These are phyloP conservation scores for Graphilbum fragrans DNA, from an alignment of 2,329 filamentous ascomycete species.

Conservation along the genomic window DNA sequence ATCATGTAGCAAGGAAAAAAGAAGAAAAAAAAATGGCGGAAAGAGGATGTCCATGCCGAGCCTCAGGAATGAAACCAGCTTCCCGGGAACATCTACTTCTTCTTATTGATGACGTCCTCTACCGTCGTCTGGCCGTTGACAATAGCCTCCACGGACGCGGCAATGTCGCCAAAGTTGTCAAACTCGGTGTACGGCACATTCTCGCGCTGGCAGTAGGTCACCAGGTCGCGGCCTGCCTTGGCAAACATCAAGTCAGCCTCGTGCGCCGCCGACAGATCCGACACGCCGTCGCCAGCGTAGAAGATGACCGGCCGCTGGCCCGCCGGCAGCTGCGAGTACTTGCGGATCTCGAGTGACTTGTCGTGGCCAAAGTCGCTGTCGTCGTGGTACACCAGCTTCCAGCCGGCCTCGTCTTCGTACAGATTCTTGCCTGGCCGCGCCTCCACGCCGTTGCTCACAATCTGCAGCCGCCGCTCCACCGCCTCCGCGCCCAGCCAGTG, in stretches of 20 bases:
- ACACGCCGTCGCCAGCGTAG: conserved; percentile 91
- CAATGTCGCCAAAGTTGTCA: conserved; percentile 34
- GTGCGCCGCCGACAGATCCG: conserved; percentile 79
- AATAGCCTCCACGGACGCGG: conserved; percentile 9
- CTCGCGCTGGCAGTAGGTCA: conserved; percentile 12
- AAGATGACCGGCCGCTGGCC: conserved; percentile 68
- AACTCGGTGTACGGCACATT: conserved; percentile 48
- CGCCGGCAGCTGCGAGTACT: conserved; percentile 64
- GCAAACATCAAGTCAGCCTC: conserved; percentile 92
- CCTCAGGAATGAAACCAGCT: too few relatives aligned
- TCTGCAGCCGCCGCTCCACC: conserved; percentile 60
- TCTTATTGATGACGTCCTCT: conserved; percentile 4
- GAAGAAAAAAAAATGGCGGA: not conserved
- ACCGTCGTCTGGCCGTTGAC: conserved; percentile 11
- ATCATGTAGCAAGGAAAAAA: not conserved
- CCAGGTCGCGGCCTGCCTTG: conserved; percentile 58
- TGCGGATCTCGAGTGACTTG: conserved; percentile 83
- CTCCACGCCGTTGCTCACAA: conserved; percentile 76
- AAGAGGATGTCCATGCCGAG: too few relatives aligned
- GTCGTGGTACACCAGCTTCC: conserved; percentile 82
- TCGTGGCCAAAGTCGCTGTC: conserved; percentile 90
- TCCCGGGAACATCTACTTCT: not conserved
- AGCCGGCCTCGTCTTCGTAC: conserved; percentile 62
- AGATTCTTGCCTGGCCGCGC: conserved; percentile 52
- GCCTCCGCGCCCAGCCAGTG: conserved; percentile 68